These are phyloP conservation scores for Trichophyton rubrum DNA, from an alignment of 2,329 filamentous ascomycete genomes.

Conservation along the genomic window DNA sequence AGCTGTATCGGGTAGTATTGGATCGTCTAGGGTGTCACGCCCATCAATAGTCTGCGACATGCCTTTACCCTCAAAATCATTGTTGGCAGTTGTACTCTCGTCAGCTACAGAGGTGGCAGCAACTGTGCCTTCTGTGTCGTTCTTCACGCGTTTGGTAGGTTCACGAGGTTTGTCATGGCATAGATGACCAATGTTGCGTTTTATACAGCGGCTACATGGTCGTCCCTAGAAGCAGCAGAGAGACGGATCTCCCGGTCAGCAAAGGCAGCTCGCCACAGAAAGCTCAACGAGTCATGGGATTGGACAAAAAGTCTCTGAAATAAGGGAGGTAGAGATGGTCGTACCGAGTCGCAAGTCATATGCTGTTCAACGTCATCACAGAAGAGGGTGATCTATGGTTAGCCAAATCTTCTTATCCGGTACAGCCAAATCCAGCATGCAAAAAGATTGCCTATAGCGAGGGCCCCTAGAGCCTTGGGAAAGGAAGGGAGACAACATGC, in stretches of 20 bases:
- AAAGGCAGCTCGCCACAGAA: not conserved
- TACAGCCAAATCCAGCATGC: not conserved
- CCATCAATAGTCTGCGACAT: constrained; percentile 45
- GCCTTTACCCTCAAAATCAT: constrained; percentile 34
- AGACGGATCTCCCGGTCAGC: constrained; percentile 11
- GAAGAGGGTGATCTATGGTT: constrained; percentile 5
- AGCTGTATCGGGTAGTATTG: constrained; percentile 30
- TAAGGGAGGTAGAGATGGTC: constrained; percentile 21
- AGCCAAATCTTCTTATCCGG: not conserved
- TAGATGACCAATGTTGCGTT: constrained; percentile 94
- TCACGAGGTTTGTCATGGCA: constrained; percentile 97
- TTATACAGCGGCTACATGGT: constrained; percentile 94
- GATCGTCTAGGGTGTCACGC: constrained; percentile 40
- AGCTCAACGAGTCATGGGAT: constrained; percentile 5
- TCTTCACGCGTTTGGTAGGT: constrained; percentile 67
- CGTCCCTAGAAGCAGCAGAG: constrained; percentile 51
- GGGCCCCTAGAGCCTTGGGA: not conserved
- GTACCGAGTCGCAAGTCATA: constrained; percentile 87
- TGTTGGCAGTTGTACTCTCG: constrained; percentile 33
- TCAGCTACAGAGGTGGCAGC: constrained; percentile 49
- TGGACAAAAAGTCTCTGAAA: constrained; percentile 5
- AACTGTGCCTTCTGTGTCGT: constrained; percentile 43
- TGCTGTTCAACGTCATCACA: constrained; percentile 47
- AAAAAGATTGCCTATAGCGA: not conserved
- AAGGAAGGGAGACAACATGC: not conserved